phyloP scores from a whole-genome alignment of 2,329 filamentous ascomycete species.

The Colletotrichum sp. region DNA sequence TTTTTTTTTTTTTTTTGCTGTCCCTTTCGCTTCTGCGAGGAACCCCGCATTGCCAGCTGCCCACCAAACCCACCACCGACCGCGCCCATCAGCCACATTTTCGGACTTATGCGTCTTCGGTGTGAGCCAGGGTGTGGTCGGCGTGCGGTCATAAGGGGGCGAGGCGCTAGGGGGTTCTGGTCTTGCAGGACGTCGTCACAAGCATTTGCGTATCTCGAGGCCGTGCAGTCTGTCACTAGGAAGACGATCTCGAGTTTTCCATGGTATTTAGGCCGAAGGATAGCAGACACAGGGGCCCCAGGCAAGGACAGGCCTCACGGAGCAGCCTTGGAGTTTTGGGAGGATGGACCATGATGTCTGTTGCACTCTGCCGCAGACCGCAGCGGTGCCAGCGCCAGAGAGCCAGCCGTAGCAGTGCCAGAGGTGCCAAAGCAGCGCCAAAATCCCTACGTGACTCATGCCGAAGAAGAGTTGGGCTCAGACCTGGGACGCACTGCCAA shows the following conservation, averaged over 20 bases:
- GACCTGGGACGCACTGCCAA: neutral
- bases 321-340: neutral
- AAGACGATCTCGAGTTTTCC: neutral
- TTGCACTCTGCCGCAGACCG: neutral
- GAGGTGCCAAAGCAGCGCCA: neutral
- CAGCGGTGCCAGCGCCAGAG: neutral
- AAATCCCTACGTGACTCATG: slow-evolving; percentile 16
- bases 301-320: slow-evolving; percentile 12
- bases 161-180: neutral
- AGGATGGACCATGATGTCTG: slow-evolving; percentile 5
- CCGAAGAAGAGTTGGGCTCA: slow-evolving; percentile 19
- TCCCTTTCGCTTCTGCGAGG: neutral
- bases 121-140: neutral
- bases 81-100: neutral
- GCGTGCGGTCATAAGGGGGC: neutral
- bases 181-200: neutral
- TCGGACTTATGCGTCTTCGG: slow-evolving; percentile 11
- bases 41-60: slow-evolving; percentile 7
- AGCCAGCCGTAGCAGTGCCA: neutral
- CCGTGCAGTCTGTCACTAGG: neutral
- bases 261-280: neutral
- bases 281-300: neutral
- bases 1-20: neutral
- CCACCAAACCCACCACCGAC: neutral
- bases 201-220: neutral